A percentile compares a stretch with the other conserved stretches of the same genome.
phyloP scores from a whole-genome alignment of 192 early-diverging fungal species.

The Podila verticillata region DNA sequence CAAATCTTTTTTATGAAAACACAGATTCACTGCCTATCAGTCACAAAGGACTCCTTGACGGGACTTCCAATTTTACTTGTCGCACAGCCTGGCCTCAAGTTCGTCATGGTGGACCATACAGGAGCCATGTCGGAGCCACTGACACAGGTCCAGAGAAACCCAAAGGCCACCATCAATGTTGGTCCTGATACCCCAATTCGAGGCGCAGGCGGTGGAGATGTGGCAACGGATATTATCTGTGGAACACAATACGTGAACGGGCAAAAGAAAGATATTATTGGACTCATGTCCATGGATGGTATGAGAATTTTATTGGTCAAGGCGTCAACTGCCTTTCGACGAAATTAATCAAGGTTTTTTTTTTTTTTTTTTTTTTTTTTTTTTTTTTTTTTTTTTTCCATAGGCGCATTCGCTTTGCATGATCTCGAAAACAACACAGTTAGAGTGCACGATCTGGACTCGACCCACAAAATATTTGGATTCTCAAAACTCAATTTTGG shows the following conservation, averaged over 20 bases:
- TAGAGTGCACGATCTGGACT: constrained; percentile 59
- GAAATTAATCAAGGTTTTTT: neutral
- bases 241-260: constrained; percentile 47
- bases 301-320: neutral
- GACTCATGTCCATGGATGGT: constrained; percentile 69
- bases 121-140: constrained; percentile 38
- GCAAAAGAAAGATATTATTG: constrained; percentile 54
- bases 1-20: neutral
- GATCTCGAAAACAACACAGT: constrained; percentile 55
- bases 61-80: constrained; percentile 58
- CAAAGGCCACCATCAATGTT: neutral
- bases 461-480: constrained; percentile 66
- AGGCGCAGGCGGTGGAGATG: constrained; percentile 24
- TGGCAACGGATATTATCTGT: constrained; percentile 59
- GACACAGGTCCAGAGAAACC: constrained; percentile 28
- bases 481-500: constrained; percentile 59
- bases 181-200: constrained; percentile 23
- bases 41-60: constrained; percentile 51
- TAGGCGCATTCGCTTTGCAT: constrained; percentile 61
- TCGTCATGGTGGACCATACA: constrained; percentile 35
- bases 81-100: constrained; percentile 62
- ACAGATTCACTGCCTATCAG: constrained; percentile 62
- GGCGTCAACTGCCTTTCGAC: too few species aligned
- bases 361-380: constrained; percentile 9
- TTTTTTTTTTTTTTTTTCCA: neutral